Base-by-base conservation (phyloP, 2,329 filamentous ascomycete species). In the Colletotrichum liaoningense region DNA sequence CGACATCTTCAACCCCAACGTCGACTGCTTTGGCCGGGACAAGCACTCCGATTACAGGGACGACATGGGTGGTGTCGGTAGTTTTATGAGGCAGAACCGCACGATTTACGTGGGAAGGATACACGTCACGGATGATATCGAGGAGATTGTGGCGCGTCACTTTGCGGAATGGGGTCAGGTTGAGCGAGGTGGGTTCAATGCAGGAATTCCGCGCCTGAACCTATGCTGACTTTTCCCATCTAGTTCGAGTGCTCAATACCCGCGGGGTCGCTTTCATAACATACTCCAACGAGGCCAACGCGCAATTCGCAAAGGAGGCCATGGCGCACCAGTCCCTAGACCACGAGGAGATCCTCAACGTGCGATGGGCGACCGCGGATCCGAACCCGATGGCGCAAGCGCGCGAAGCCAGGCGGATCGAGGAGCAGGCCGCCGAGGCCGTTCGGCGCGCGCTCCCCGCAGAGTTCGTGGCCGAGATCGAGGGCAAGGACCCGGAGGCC, bases 101-200 rank as follows among this genome's bases (percentile, higher is more conserved):
- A 99, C 97, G 1, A 87, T 99, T 6, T 99, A 99, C 79, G 91
- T 98, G 1, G 97, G 97, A 5, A 88, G 95, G 60, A 98, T 99
- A 81, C 95, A 98, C 82, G 96, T 98, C 46, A 96, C 93, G 14
- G 97, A 98, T 82, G 96, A 98, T 80, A 98, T 98, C 75, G 96
- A 99, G 81, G 97, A 99, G 84, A 91, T 98, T 46, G 96, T 98
- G 6, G 93, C 96, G 35, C 89, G 97, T 16, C 97, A 99, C 84
- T 98, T 98, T 81, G 93, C 95, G 28, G 97, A 99, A 88, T 99
- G 95, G 95, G 97, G 97, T 0, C 93, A 95, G 79, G 87, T 99
- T 63, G 96, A 98, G 81, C 90, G 97, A 57, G 92, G 84, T 86
- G 80, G 76, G 84, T 80, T 30, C 8, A 11, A 7, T 1, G 7